Base-by-base conservation (phyloP, 192 early-diverging fungal species). In the Backusella macrospora region DNA sequence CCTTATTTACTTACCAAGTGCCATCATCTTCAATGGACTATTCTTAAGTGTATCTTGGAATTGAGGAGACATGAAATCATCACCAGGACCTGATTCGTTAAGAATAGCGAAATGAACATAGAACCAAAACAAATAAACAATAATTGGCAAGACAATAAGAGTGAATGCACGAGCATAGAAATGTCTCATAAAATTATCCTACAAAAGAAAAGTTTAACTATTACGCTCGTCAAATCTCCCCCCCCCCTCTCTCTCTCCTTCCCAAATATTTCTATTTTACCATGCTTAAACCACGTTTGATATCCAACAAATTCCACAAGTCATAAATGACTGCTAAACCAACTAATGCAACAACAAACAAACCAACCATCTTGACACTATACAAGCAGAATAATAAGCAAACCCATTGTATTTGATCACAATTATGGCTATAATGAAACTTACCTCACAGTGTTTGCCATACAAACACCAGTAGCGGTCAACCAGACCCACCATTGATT, bases 321-420 rank as follows among this genome's bases (percentile, higher is more conserved):
- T 99, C 98, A 70, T 85, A 83, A 6, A 99, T 45, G 3, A 93
- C 92, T 6, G 94, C 93, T 18, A 90, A 74, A 13, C 98, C 98
- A 69, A 99, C 85, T 6, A 94, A 88, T 7, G 84, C 86, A 26
- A 99, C 87, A 5, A 94, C 90, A 71, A 99, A 90, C 18, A 98
- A 78, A 8, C 98, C 98, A 3, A 99, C 98, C 91, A 99, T 91
- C 78, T 99, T 99, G 77, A 97, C 93, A 63, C 88, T 90, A 43
- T 76, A 6, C 21, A 59, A 59, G 13, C n/a, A 52, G 9, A 18
- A 8, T 18, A 52, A 52, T 74, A 16, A 3, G n/a, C n/a, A 23
- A 23, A 66, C 9, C 18, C 5, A 38, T 38, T 21, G 43, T 74
- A 18, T 12, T 3, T n/a, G n/a, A 23, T 23, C 21, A 23, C 3